A percentile compares a stretch with the other conserved stretches of the same genome.
Evolutionary conservation across 495 filamentous ascomycete species (phyloP).

Genomic region (Penicillium waksmanii): DNA sequence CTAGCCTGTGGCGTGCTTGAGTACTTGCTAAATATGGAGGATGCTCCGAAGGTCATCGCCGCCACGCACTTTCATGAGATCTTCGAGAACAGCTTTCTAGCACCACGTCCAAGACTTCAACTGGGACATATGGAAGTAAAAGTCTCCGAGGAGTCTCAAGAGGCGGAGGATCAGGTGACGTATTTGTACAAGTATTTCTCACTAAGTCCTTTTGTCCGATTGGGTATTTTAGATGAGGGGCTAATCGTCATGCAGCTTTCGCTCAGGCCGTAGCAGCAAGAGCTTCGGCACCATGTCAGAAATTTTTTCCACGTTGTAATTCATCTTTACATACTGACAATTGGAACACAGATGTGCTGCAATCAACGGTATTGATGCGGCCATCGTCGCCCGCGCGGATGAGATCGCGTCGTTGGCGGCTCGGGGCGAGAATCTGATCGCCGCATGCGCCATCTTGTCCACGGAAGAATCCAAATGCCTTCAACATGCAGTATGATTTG

Average conservation of each 20-base stretch:
- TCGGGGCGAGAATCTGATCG: slow-evolving; percentile 75
- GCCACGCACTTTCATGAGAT: slow-evolving; percentile 97
- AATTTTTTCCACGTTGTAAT: background rate
- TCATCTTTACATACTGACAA: background rate
- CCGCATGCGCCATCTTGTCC: slow-evolving; percentile 66
- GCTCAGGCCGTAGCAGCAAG: slow-evolving; percentile 70
- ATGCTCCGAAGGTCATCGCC: slow-evolving; percentile 80
- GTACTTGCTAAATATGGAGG: slow-evolving; percentile 63
- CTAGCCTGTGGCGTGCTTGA: slow-evolving; percentile 82
- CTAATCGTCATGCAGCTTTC: slow-evolving; percentile 45
- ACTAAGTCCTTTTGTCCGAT: background rate
- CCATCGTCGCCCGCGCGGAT: slow-evolving; percentile 76
- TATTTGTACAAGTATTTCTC: slow-evolving; percentile 77
- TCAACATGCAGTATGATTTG: slow-evolving; percentile 58
- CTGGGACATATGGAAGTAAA: slow-evolving; percentile 91
- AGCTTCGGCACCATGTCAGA: slow-evolving; percentile 77
- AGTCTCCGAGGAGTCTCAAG: slow-evolving; percentile 60
- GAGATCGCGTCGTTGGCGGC: slow-evolving; percentile 70
- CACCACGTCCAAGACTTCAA: slow-evolving; percentile 57
- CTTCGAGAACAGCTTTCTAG: slow-evolving; percentile 74
- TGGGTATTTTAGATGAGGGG: background rate
- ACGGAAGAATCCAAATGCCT: slow-evolving; percentile 61
- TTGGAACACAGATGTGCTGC: slow-evolving; percentile 64
- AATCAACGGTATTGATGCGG: slow-evolving; percentile 76
- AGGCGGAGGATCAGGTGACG: slow-evolving; percentile 75